These are phyloP conservation scores for Phalaenopsis aphrodite DNA, from an alignment of 106 monocot genomes.

Conservation along the genomic window DNA sequence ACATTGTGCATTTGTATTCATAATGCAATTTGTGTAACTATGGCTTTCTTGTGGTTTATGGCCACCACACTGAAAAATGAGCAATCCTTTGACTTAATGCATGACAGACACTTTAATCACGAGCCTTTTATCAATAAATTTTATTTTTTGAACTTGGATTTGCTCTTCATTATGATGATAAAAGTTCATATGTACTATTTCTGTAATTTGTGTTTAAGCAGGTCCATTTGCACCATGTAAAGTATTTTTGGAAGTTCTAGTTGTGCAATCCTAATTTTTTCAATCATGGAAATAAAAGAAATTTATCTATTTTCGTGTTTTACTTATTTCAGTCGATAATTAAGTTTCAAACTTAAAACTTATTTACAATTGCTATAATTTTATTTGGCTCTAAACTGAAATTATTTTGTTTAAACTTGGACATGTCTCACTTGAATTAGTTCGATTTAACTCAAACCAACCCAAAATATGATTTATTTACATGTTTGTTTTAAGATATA, in stretches of 20 bases:
- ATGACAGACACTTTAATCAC: background rate
- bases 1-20: background rate
- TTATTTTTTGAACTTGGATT: background rate
- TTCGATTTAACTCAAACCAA: background rate
- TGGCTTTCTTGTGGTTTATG: background rate
- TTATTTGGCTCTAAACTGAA: background rate
- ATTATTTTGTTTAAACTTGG: background rate
- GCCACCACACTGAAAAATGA: background rate
- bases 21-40: background rate
- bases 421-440: background rate
- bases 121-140: background rate
- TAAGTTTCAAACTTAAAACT: background rate
- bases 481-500: background rate
- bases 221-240: background rate
- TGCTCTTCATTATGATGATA: background rate
- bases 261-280: background rate
- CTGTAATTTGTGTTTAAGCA: background rate
- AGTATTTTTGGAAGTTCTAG: background rate
- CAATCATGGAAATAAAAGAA: background rate
- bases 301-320: background rate
- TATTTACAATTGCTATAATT: background rate
- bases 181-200: background rate
- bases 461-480: background rate
- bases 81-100: background rate
- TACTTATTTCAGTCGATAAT: background rate